These are phyloP conservation scores for Bimuria novae-zelandiae DNA, from an alignment of 2,329 filamentous ascomycete species.

Conservation along the genomic window DNA sequence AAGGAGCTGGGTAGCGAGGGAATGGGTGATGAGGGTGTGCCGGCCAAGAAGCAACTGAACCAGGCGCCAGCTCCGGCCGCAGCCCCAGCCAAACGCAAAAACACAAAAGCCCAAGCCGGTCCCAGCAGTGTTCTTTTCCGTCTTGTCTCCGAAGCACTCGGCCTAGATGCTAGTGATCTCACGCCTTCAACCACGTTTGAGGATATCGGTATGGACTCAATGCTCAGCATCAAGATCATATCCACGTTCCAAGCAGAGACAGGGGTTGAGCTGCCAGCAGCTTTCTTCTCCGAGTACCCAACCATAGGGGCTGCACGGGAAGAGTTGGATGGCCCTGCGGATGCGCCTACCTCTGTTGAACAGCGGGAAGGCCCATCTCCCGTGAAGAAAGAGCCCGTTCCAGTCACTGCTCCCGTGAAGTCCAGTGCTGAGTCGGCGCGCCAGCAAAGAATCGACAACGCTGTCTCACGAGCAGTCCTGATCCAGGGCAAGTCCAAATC, in stretches of 20 bases:
- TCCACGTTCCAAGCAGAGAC: slow-evolving; percentile 6
- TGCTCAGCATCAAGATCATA: slow-evolving; percentile 13
- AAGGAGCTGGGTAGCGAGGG: background rate
- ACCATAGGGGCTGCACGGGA: background rate
- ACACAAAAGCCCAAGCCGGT: background rate
- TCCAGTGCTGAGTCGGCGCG: background rate
- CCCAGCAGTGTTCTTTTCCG: background rate
- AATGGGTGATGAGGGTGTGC: background rate
- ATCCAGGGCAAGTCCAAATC: background rate
- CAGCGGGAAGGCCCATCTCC: background rate
- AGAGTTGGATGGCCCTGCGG: background rate
- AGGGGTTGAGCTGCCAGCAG: background rate
- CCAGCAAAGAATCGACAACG: background rate
- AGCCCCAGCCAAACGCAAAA: background rate
- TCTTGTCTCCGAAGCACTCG: background rate
- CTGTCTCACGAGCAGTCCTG: background rate
- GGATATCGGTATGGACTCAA: slow-evolving; percentile 5
- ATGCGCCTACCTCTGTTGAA: background rate
- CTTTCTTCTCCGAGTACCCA: background rate
- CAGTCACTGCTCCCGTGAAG: background rate
- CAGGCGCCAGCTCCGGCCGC: background rate
- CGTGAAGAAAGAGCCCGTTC: background rate
- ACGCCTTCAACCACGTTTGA: slow-evolving; percentile 27
- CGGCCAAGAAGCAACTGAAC: background rate
- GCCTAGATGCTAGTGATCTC: background rate